Evolutionary conservation across 2,329 filamentous ascomycete species (phyloP).

Genomic region (Didymella keratinophila): DNA sequence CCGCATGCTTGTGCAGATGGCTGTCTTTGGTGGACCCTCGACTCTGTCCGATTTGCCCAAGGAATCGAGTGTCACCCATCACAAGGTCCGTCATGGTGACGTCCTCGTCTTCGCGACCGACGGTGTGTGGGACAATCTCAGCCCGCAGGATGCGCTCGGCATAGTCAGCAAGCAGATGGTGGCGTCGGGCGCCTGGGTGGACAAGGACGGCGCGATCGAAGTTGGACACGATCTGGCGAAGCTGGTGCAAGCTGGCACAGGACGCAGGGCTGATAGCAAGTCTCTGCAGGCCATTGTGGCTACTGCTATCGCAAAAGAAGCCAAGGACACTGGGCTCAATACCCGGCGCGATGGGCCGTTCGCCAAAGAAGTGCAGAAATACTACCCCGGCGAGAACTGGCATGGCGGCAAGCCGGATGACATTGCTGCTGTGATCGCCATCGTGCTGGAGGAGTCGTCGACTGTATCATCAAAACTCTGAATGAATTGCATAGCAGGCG

Average conservation of each 20-base stretch:
- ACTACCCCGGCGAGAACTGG: conserved; percentile 86
- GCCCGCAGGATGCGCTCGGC: conserved; percentile 84
- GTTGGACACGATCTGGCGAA: conserved; percentile 67
- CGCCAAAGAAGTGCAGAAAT: conserved; percentile 89
- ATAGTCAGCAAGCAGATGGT: conserved; percentile 82
- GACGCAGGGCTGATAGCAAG: conserved; percentile 50
- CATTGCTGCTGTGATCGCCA: conserved; percentile 82
- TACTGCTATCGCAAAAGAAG: conserved; percentile 78
- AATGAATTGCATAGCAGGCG: conserved; percentile 20
- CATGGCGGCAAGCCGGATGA: conserved; percentile 95
- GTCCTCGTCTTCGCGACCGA: conserved; percentile 94
- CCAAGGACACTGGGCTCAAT: conserved; percentile 85
- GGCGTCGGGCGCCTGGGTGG: conserved; percentile 75
- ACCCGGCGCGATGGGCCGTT: conserved; percentile 87
- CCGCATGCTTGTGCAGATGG: conserved; percentile 78
- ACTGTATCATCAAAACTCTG: conserved; percentile 18
- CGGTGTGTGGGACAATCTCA: conserved; percentile 95
- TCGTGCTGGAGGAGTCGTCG: conserved; percentile 42
- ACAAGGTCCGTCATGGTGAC: conserved; percentile 85
- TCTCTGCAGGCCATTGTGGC: conserved; percentile 82
- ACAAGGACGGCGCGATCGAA: conserved; percentile 55
- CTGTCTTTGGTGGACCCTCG: conserved; percentile 73
- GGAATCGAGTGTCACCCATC: conserved; percentile 81
- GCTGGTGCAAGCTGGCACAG: conserved; percentile 61
- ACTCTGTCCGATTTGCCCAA: conserved; percentile 83